Evolutionary conservation across 257 asterid genomes (phyloP).

Genomic region (Lithospermum erythrorhizon): DNA sequence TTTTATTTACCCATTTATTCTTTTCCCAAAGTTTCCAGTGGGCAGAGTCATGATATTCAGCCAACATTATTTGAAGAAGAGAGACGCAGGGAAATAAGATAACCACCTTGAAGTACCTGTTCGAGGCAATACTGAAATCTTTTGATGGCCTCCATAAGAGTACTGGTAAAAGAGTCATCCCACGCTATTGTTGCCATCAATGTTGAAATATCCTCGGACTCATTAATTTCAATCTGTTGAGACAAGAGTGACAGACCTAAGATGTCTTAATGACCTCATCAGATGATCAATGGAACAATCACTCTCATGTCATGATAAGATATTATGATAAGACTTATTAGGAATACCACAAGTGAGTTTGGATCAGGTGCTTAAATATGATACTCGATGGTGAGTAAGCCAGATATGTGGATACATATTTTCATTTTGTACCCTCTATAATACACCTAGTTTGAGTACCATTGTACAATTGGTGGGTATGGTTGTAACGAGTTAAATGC

Average conservation of each 20-base stretch:
- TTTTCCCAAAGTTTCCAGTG: neutral
- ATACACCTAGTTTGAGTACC: no score
- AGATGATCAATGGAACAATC: neutral
- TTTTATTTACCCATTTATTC: no score
- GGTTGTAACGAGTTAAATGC: no score
- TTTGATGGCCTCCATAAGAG: conserved; percentile 16
- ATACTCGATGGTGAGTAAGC: no score
- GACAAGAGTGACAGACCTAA: neutral
- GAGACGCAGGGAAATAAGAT: conserved; percentile 3
- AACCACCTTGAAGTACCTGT: conserved; percentile 52
- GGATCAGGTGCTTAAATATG: no score
- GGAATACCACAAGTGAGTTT: no score
- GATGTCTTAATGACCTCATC: neutral
- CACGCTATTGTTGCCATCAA: conserved; percentile 62
- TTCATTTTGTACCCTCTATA: no score
- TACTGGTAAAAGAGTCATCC: conserved; percentile 50
- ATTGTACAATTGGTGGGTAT: no score
- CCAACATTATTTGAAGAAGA: neutral
- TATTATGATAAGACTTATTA: neutral
- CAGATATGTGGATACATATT: no score
- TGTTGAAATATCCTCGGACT: conserved; percentile 51
- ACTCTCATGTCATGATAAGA: neutral
- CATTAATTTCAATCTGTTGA: conserved; percentile 48
- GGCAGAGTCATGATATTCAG: neutral
- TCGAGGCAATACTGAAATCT: conserved; percentile 37